Base-by-base conservation (phyloP, 1,139 yeast genomes). In the Candida pseudoviswanathii region DNA sequence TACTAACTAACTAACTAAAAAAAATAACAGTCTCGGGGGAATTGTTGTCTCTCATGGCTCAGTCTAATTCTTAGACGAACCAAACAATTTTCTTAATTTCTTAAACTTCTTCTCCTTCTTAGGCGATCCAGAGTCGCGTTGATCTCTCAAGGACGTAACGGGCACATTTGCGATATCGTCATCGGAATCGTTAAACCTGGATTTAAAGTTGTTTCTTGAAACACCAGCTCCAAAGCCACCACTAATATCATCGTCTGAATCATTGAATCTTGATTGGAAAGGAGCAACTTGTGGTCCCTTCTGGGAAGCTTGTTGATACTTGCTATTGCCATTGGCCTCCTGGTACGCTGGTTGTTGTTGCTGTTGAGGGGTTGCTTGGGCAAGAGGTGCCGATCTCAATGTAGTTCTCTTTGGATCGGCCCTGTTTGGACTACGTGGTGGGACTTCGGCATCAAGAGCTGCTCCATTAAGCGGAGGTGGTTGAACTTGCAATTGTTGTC, bases 1-100 rank as follows among this genome's bases (percentile, higher is more conserved):
- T n/a, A 9, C 10, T 8, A 37, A 24, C 6, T 25, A 24, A 38
- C n/a, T n/a, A 16, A 39, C 8, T 25, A 37, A 37, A 37, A 16
- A 26, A 39, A 39, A 3, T 11, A 27, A 5, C 8, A 5, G 7
- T 27, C 30, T 27, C 8, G 30, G 30, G 5, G 30, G n/a, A n/a
- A n/a, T n/a, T n/a, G n/a, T n/a, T n/a, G n/a, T n/a, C n/a, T n/a
- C n/a, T 16, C 21, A 2, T 39, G 5, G 16, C 1, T 9, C 7
- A 26, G 4, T 9, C 36, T 49, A 41, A 21, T 45, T 31, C 31
- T 37, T 49, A 1, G 51, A 49, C 9, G 47, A 37, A 10, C 88
- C 87, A 63, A 85, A 85, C 43, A 85, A 62, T 60, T 81, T 84
- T 60, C 82, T 81, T 49, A 85, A 70, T 60, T 81, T 83, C 25